Evolutionary conservation across 257 asterid genomes (phyloP).

Genomic region (Forsythia viridissima): DNA sequence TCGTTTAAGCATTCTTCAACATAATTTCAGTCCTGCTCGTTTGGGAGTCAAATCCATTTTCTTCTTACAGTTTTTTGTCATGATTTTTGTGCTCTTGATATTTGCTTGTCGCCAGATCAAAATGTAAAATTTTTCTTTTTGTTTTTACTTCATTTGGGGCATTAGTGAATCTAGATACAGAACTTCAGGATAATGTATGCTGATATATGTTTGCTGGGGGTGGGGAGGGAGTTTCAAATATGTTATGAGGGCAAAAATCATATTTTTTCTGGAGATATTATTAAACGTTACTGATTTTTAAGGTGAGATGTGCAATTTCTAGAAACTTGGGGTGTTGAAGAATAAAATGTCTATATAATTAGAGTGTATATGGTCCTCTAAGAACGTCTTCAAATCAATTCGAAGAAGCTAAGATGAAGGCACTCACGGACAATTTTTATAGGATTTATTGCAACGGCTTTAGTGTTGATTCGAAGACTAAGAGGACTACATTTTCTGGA

Average conservation of each 20-base stretch:
- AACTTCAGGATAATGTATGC: not conserved
- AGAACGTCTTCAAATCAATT: not conserved
- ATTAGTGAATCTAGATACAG: not conserved
- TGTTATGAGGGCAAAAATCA: not conserved
- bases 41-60: not conserved
- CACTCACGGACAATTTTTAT: no score
- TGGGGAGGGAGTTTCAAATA: no score
- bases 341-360: no score
- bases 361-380: not conserved
- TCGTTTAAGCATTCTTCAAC: not conserved
- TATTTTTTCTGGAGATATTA: not conserved
- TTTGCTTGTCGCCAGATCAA: not conserved
- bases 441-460: not conserved
- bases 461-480: not conserved
- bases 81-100: not conserved
- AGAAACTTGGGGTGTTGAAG: not conserved
- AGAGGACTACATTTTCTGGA: not conserved
- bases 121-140: not conserved
- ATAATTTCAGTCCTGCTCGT: not conserved
- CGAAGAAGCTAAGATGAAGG: no score
- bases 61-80: not conserved
- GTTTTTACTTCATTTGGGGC: not conserved
- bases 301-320: not conserved
- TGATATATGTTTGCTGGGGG: no score
- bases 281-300: not conserved